Base-by-base conservation (phyloP, 1,139 yeast genomes). In the Kurtzmaniella quercitrusa region DNA sequence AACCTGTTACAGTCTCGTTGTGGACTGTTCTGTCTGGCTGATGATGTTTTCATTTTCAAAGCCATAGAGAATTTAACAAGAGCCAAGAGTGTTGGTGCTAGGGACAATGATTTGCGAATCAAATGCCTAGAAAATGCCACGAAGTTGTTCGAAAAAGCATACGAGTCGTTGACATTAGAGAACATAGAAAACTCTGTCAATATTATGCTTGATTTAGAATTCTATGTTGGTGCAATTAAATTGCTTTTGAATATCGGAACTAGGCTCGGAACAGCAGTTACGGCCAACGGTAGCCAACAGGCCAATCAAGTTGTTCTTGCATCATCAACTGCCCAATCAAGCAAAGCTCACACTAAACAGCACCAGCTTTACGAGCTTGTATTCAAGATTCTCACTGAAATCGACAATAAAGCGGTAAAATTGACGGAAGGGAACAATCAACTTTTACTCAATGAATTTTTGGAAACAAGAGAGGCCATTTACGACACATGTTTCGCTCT, bases 21-120 rank as follows among this genome's bases (percentile, higher is more conserved):
- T 68, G 96, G 96, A 1, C 84, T 96, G 2, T 94, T 89, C 63
- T 94, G 98, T 57, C 88, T 97, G 0, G 81, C 95, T 9, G 88
- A 87, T 53, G 98, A 94, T 63, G 97, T 93, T 23, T 76, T 89
- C 47, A 87, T 94, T 19, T 94, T 91, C 70, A 87, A 93, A 63
- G 98, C 98, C 0, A 81, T 89, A 53, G 98, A 94, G 59, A 88
- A 86, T 57, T 70, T 94, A 54, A 86, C 94, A 45, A 81, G 84
- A 55, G 98, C 98, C 0, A 87, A 86, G 56, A 85, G 80, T 47
- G 78, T 82, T 50, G 89, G 88, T 1, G 65, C 71, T 28, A 74
- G 77, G 50, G 96, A 88, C 56, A 72, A 74, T 38, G 95, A 88
- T 45, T 71, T 85, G 47, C 78, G 85, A 51, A 66, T 73, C 43